Base-by-base conservation (phyloP, 2,329 filamentous ascomycete genomes). In the Fusarium goolgardi region DNA sequence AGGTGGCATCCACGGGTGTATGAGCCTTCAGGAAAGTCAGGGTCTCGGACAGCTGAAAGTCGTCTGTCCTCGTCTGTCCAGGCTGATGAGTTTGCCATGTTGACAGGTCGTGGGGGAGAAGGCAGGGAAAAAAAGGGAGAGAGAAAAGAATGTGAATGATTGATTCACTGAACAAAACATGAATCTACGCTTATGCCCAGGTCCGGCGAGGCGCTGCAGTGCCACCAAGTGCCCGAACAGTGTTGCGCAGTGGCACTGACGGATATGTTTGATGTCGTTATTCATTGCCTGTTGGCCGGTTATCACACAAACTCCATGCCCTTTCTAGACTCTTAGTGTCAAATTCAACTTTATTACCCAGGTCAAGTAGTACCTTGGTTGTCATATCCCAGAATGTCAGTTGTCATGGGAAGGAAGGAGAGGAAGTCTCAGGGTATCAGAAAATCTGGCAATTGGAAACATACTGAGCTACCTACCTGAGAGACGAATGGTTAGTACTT, bases 1-100 rank as follows among this genome's bases (percentile, higher is more conserved):
- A 78, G 43, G 3, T 63, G 40, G 4, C 23, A 44, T 16, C 76
- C 77, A 4, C 71, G 64, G 1, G 56, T n/a, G 32, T 78, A 78
- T 7, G 63, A 70, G 1, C 67, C 65, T 1, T 50, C 35, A 10
- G 66, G 58, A 18, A 72, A 60, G 4, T 49, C 43, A 9, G 54
- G 58, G 9, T 70, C 62, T 18, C 64, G 47, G 15, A 65, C 18
- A 8, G 29, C 49, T 3, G 73, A 43, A 12, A 57, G 32, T 18
- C 58, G 46, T 6, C 60, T 46, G 35, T 77, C 75, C 6, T 68
- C 66, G 1, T 46, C 32, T 3, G 60, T 70, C 75, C 75, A 76
- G 39, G 27, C 39, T 20, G 39, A 16, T 10, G 31, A 16, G 43
- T 15, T 44, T 23, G 54, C 23, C 62, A 66, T 66, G 5, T n/a